Evolutionary conservation across 2,329 filamentous ascomycete genomes (phyloP), one percentile per base, ranked within the genome.

Genomic region (Colletotrichum chrysophilum): DNA sequence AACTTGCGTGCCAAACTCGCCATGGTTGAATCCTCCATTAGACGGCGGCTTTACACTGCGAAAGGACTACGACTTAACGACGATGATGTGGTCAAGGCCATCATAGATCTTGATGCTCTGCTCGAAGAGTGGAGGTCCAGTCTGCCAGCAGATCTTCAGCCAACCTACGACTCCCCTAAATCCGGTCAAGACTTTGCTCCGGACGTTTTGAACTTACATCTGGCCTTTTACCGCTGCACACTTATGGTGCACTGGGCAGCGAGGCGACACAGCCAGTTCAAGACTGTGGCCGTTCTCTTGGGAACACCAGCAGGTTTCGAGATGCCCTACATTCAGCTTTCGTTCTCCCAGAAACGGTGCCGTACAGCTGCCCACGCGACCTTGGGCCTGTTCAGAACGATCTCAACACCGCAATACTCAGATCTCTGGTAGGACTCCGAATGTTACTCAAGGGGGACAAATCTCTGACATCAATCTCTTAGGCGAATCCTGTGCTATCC

Each of bases 401-500:
- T 74, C 1, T 55, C 38, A 18, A 72, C 66, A 4, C 74, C 76
- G 2, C 74, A 75, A 38, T 77, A 67, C 21, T 65, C 74, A 32
- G 66, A 66, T 21, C 56, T 77, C 4, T 77, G 76, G 76, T 77
- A 52, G 62, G 65, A 32, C 16, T n/a, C 26, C 7, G 13, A 43
- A 52, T n/a, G 18, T 10, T n/a, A 10, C 18, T n/a, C 48, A 13
- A 21, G 8, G 26, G 36, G 14, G 38, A 43, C 18, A 48, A 5
- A 8, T 7, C 8, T 14, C 60, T 70, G 4, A 76, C 14, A 32
- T 18, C n/a, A 13, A 13, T 13, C n/a, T 14, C 3, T 5, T 43
- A 77, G 76, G 76, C 74, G 76, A 21, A 65, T 68, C 2, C 30
- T 77, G 32, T 76, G 69, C 34, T 76, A 77, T 18, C 76, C 76